phyloP scores from a whole-genome alignment of 1,284 basidiomycete species.

The Marasmius fiardii region DNA sequence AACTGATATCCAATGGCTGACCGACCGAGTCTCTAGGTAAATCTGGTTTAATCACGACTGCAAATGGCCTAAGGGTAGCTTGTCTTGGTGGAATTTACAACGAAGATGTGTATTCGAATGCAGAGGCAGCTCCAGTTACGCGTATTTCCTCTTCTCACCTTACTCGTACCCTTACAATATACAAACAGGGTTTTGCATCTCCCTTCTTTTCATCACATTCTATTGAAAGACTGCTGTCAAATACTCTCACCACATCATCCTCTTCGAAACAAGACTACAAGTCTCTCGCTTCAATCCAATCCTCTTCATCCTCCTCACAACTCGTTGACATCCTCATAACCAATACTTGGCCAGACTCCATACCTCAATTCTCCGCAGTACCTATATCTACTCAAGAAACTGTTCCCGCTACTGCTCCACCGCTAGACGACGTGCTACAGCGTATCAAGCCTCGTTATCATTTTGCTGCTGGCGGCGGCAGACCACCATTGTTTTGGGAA shows the following conservation, averaged over 20 bases:
- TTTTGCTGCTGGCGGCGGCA: conserved; percentile 61
- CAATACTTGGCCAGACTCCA: conserved; percentile 73
- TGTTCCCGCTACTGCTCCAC: conserved; percentile 42
- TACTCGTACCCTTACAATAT: conserved; percentile 4
- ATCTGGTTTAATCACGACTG: conserved; percentile 78
- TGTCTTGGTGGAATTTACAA: conserved; percentile 82
- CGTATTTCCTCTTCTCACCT: conserved; percentile 1
- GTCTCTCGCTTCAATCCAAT: conserved; percentile 68
- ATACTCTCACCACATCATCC: conserved; percentile 46
- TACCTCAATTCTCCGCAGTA: conserved; percentile 61
- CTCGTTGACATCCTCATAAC: conserved; percentile 82
- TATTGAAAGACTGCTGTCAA: conserved; percentile 69
- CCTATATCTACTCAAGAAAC: conserved; percentile 47
- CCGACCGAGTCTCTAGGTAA: conserved; percentile 55
- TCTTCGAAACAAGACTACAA: conserved; percentile 48
- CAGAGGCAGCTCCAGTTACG: conserved; percentile 60
- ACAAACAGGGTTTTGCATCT: conserved; percentile 60
- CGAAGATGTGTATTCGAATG: conserved; percentile 50
- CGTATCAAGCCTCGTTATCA: conserved; percentile 76
- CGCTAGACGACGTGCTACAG: conserved; percentile 66
- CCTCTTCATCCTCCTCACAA: conserved; percentile 55
- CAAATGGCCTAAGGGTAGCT: conserved; percentile 82
- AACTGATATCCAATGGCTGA: conserved; percentile 1
- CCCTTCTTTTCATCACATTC: conserved; percentile 71
- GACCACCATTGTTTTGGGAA: conserved; percentile 81